These are phyloP conservation scores for Stromatinia cepivora DNA, from an alignment of 2,329 filamentous ascomycete genomes.

Conservation along the genomic window DNA sequence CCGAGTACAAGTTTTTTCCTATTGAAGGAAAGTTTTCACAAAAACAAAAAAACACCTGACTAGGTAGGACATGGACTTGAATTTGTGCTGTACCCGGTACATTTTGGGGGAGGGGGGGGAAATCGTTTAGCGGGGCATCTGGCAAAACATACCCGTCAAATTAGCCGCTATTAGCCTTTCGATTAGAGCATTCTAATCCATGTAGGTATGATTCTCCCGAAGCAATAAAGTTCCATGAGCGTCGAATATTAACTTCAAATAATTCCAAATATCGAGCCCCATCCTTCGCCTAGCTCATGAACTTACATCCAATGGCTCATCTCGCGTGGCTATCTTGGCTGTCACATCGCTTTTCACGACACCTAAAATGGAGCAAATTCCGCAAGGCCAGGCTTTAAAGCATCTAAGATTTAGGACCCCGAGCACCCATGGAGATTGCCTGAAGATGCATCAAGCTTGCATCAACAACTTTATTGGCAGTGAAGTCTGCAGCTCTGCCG, in stretches of 20 bases:
- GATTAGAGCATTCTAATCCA: background rate
- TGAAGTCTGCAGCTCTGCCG: conserved; percentile 11
- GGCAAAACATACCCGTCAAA: conserved; percentile 1
- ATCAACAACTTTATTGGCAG: conserved; percentile 6
- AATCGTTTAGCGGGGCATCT: conserved; percentile 14
- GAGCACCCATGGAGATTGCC: background rate
- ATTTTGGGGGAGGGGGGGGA: background rate
- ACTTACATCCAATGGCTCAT: conserved; percentile 4
- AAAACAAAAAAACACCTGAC: background rate
- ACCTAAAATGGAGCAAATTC: background rate
- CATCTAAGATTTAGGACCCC: background rate
- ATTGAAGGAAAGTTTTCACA: conserved; percentile 10
- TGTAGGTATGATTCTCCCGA: conserved; percentile 11
- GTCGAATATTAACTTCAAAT: background rate
- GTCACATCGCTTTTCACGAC: background rate
- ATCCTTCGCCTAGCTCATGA: conserved; percentile 8
- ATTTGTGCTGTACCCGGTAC: background rate
- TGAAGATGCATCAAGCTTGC: background rate
- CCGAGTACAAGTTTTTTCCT: conserved; percentile 12
- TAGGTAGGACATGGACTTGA: background rate
- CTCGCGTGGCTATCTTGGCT: conserved; percentile 2
- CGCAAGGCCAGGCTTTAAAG: background rate
- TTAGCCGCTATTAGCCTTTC: conserved; percentile 13
- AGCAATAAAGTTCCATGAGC: background rate
- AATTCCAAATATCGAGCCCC: conserved; percentile 1